phyloP scores from a whole-genome alignment of 78 protist genomes.

The Dictyostelium capitatum region DNA sequence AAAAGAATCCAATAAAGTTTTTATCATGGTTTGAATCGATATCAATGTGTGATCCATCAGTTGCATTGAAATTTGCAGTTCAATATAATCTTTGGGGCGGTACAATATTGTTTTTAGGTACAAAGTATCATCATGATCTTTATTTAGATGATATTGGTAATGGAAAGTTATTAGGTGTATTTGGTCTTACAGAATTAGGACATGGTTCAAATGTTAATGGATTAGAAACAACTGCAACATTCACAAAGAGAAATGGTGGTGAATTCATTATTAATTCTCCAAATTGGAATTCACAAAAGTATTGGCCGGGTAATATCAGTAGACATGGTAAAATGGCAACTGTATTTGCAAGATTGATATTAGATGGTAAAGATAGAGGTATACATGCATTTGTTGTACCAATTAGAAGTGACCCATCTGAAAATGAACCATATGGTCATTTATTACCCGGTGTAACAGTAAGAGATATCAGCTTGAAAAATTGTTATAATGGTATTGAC shows the following conservation, averaged over 20 bases:
- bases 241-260: slow-evolving; percentile 41
- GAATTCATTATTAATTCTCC: slow-evolving; percentile 75
- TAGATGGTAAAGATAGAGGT: slow-evolving; percentile 76
- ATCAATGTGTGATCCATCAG: slow-evolving; percentile 45
- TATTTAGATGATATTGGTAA: slow-evolving; percentile 28
- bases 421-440: slow-evolving; percentile 31
- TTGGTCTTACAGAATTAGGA: slow-evolving; percentile 68
- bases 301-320: slow-evolving; percentile 82
- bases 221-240: slow-evolving; percentile 89
- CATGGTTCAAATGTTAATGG: slow-evolving; percentile 89
- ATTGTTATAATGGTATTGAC: slow-evolving; percentile 70
- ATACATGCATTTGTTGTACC: slow-evolving; percentile 82
- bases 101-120: slow-evolving; percentile 60
- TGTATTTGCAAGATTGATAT: slow-evolving; percentile 74
- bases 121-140: slow-evolving; percentile 63
- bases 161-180: slow-evolving; percentile 64
- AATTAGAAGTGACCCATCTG: slow-evolving; percentile 24
- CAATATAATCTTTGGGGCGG: slow-evolving; percentile 81
- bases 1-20: slow-evolving; percentile 48
- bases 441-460: slow-evolving; percentile 65
- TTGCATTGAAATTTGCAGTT: slow-evolving; percentile 68
- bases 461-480: slow-evolving; percentile 76
- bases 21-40: slow-evolving; percentile 71
- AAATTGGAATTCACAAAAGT: slow-evolving; percentile 71
- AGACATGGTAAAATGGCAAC: slow-evolving; percentile 84